A percentile compares a stretch with the other conserved stretches of the same genome.
Evolutionary conservation across 306 rosid species (phyloP).

Genomic region (Luffa acutangula): DNA sequence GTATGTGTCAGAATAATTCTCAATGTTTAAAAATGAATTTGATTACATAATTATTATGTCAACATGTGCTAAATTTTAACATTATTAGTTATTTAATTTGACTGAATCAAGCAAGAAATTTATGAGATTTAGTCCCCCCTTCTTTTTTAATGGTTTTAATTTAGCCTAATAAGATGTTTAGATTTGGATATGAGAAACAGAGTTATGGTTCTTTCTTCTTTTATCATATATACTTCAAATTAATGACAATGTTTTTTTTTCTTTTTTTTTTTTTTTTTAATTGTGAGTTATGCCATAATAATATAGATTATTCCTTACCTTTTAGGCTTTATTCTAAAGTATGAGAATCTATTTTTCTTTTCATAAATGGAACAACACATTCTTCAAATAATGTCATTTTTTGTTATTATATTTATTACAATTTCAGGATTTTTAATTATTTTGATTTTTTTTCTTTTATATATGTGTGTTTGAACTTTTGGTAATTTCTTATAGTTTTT

Average conservation of each 20-base stretch:
- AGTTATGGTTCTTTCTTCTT: not conserved
- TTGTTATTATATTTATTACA: not conserved
- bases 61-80: not conserved
- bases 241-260: not conserved
- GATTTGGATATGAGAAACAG: not conserved
- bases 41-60: not conserved
- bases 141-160: not conserved
- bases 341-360: not conserved
- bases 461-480: no score
- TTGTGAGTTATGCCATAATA: not conserved
- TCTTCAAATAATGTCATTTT: not conserved
- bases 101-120: not conserved
- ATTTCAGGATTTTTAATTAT: not conserved
- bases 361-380: not conserved
- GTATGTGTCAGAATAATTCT: not conserved
- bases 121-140: not conserved
- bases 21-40: not conserved
- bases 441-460: not conserved
- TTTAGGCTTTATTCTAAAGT: not conserved
- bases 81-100: not conserved
- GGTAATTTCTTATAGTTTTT: not conserved
- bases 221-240: not conserved
- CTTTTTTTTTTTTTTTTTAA: not conserved
- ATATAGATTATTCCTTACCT: not conserved
- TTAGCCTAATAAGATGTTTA: not conserved